A percentile compares a stretch with the other conserved stretches of the same genome.
These are phyloP conservation scores for Ustilago nuda DNA, from an alignment of 1,284 basidiomycete species.

Conservation along the genomic window DNA sequence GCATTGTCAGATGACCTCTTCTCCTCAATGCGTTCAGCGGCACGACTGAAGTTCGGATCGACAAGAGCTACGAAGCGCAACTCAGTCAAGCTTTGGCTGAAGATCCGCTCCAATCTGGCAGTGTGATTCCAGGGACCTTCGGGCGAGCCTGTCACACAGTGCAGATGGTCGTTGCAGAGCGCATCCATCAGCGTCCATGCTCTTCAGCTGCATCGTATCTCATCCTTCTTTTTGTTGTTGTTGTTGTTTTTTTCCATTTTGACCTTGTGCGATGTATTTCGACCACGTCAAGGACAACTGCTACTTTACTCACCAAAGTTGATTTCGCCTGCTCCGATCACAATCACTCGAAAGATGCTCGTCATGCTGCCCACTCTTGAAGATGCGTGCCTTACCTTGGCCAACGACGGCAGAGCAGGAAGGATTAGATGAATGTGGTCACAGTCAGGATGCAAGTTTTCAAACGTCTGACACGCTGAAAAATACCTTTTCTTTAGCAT, in stretches of 20 bases:
- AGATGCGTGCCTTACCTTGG: not conserved
- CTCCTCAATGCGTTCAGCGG: conserved; percentile 32
- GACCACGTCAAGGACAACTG: not conserved
- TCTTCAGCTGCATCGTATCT: not conserved
- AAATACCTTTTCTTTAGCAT: too few species aligned
- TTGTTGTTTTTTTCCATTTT: not conserved
- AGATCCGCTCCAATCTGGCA: conserved; percentile 23
- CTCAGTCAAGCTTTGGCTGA: conserved; percentile 8
- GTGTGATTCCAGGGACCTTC: conserved; percentile 55
- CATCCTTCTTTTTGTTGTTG: too few species aligned
- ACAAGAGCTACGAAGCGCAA: conserved; percentile 54
- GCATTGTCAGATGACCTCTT: conserved; percentile 11
- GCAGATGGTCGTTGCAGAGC: not conserved
- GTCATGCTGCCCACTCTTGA: not conserved
- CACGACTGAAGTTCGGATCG: conserved; percentile 48
- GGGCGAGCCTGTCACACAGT: conserved; percentile 19
- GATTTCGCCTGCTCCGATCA: conserved; percentile 51
- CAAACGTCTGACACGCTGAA: too few species aligned
- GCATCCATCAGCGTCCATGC: not conserved
- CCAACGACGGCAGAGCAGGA: too few species aligned
- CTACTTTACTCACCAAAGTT: conserved; percentile 36
- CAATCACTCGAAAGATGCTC: conserved; percentile 25
- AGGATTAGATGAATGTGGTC: not conserved
- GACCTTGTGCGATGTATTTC: not conserved
- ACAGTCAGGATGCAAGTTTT: too few species aligned